phyloP scores from a whole-genome alignment of 768 basidiomycete species.

The Tylopilus sp. region DNA sequence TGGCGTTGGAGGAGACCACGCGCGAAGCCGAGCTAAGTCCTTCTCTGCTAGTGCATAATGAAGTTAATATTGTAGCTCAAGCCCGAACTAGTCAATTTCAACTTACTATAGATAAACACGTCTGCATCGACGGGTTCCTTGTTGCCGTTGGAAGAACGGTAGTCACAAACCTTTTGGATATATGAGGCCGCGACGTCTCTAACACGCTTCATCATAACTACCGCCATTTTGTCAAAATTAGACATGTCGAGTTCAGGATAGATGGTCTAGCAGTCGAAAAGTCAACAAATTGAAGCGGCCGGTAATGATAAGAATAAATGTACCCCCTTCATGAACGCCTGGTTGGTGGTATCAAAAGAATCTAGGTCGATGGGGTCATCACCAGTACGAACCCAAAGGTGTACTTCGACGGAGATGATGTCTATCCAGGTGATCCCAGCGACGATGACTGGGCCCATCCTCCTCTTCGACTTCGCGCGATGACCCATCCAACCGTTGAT shows the following conservation, averaged over 20 bases:
- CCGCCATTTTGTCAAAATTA: background rate
- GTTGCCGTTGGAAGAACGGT: no score
- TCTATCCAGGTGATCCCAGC: background rate
- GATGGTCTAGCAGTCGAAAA: background rate
- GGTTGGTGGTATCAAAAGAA: background rate
- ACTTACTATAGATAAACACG: no score
- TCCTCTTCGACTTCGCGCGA: no score
- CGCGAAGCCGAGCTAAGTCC: no score
- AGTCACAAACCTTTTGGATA: no score
- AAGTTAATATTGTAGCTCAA: no score
- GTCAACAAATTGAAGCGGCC: background rate
- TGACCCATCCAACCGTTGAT: no score
- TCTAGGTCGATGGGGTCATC: background rate
- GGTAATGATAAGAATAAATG: background rate
- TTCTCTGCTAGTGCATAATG: no score
- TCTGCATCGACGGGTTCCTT: no score
- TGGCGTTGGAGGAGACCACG: no score
- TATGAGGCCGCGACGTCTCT: no score
- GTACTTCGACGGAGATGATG: background rate
- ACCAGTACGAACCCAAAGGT: background rate
- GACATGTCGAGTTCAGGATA: background rate
- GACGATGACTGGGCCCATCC: background rate
- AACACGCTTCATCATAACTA: background rate
- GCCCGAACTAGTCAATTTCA: no score
- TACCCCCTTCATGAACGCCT: background rate